Evolutionary conservation across 2,329 filamentous ascomycete genomes (phyloP).

Genomic region (Onygenales sp.): DNA sequence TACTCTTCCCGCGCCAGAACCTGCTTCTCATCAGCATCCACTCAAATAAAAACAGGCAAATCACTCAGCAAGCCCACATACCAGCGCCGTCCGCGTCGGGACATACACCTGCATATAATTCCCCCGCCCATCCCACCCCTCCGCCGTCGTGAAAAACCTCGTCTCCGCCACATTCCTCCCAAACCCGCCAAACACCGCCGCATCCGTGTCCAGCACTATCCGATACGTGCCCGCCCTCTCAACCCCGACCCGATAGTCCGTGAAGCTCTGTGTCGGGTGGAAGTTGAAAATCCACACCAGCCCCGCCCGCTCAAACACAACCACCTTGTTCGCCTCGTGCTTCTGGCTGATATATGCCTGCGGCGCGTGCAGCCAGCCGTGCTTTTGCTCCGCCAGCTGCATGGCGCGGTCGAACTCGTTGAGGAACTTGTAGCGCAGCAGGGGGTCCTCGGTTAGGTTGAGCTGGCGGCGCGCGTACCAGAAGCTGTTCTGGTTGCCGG

Average conservation of each 20-base stretch:
- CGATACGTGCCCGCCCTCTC: slow-evolving; percentile 77
- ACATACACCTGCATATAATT: slow-evolving; percentile 93
- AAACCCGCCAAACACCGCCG: slow-evolving; percentile 67
- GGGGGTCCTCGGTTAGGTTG: slow-evolving; percentile 76
- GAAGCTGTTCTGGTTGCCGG: slow-evolving; percentile 85
- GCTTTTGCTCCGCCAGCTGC: slow-evolving; percentile 79
- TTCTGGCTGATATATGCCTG: slow-evolving; percentile 93
- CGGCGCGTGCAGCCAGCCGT: slow-evolving; percentile 76
- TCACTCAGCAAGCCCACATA: slow-evolving; percentile 34
- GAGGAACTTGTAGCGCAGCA: slow-evolving; percentile 82
- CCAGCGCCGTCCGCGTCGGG: slow-evolving; percentile 72
- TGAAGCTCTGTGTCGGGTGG: slow-evolving; percentile 72
- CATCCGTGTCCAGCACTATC: slow-evolving; percentile 75
- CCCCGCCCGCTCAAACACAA: slow-evolving; percentile 89
- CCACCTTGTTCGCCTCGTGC: slow-evolving; percentile 85
- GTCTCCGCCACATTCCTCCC: slow-evolving; percentile 68
- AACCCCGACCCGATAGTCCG: slow-evolving; percentile 85
- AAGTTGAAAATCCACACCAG: slow-evolving; percentile 96
- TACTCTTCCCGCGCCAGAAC: slow-evolving; percentile 44
- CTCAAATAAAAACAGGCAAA: not conserved
- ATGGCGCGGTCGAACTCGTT: slow-evolving; percentile 91
- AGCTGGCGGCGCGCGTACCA: slow-evolving; percentile 90
- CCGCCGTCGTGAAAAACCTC: slow-evolving; percentile 82
- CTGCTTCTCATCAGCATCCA: slow-evolving; percentile 26
- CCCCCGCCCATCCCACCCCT: slow-evolving; percentile 79